These are phyloP conservation scores for Globisporangium nagaii DNA, from an alignment of 352 stramenopile genomes.

Conservation along the genomic window DNA sequence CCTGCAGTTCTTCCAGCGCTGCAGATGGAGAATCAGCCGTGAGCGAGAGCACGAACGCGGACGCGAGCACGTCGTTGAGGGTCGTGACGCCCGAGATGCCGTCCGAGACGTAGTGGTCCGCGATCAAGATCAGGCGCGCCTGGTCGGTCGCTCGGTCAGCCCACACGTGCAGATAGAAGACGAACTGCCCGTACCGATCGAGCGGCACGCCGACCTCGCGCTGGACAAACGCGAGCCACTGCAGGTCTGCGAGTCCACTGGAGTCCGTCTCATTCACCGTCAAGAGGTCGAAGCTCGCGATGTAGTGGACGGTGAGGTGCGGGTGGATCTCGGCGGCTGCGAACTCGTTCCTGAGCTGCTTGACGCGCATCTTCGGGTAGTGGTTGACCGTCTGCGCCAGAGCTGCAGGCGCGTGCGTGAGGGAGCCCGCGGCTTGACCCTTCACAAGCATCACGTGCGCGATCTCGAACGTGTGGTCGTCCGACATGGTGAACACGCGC, in stretches of 20 bases:
- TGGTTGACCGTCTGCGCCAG: too few relatives aligned
- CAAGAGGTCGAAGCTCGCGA: conserved; percentile 16
- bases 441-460: too few relatives aligned
- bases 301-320: conserved; percentile 19
- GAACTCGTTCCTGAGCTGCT: too few relatives aligned
- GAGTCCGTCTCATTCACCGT: conserved; percentile 19
- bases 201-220: neutral
- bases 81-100: conserved; percentile 28
- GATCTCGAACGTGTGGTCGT: too few relatives aligned
- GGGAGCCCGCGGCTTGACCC: too few relatives aligned
- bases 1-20: conserved; percentile 6
- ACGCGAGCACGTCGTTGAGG: conserved; percentile 26
- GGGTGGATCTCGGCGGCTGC: conserved; percentile 32
- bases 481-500: too few relatives aligned
- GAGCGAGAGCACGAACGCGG: conserved; percentile 4
- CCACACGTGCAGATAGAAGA: conserved; percentile 17
- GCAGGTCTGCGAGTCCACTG: conserved; percentile 3
- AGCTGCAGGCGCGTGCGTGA: too few relatives aligned
- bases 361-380: too few relatives aligned
- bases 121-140: conserved; percentile 41
- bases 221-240: conserved; percentile 1
- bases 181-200: conserved; percentile 8
- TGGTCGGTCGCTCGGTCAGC: conserved; percentile 7
- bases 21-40: too few relatives aligned
- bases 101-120: conserved; percentile 40